These are phyloP conservation scores for Penicillium parvum DNA, from an alignment of 495 filamentous ascomycete genomes.

Conservation along the genomic window DNA sequence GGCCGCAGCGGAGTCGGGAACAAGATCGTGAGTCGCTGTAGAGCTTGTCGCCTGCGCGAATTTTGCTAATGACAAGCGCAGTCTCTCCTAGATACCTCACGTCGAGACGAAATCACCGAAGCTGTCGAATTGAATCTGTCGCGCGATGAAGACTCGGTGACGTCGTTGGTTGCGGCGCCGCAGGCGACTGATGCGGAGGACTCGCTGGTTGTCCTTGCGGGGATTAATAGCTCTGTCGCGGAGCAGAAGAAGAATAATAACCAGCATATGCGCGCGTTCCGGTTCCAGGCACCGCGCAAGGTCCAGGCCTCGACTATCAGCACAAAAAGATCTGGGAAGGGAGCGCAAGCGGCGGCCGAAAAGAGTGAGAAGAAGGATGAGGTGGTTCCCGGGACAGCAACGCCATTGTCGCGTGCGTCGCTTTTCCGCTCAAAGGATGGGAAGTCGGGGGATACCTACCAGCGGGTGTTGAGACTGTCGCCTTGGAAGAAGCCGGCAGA, in stretches of 20 bases:
- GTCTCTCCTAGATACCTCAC: constrained; percentile 65
- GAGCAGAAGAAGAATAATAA: constrained; percentile 75
- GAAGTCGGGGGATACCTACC: constrained; percentile 62
- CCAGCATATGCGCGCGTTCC: constrained; percentile 80
- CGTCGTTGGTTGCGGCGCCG: constrained; percentile 64
- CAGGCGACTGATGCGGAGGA: constrained; percentile 41
- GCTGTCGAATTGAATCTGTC: constrained; percentile 75
- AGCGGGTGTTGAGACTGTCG: constrained; percentile 70
- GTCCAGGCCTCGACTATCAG: neutral
- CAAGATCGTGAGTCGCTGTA: constrained; percentile 64
- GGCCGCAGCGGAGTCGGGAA: constrained; percentile 82
- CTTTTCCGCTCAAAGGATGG: constrained; percentile 56
- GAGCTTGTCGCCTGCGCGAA: neutral
- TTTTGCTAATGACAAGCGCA: constrained; percentile 23
- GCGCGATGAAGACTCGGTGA: constrained; percentile 87
- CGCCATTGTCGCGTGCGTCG: constrained; percentile 52
- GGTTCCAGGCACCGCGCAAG: constrained; percentile 48
- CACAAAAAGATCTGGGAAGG: constrained; percentile 5
- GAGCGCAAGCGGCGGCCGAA: no score
- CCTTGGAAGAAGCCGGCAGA: constrained; percentile 45
- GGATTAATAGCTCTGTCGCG: constrained; percentile 76
- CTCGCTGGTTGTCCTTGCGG: constrained; percentile 64
- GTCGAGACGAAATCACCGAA: constrained; percentile 58
- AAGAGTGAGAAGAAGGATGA: constrained; percentile 19
- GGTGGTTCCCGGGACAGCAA: constrained; percentile 38